These are phyloP conservation scores for Moesziomyces sp. DNA, from an alignment of 1,284 basidiomycete species.

Conservation along the genomic window DNA sequence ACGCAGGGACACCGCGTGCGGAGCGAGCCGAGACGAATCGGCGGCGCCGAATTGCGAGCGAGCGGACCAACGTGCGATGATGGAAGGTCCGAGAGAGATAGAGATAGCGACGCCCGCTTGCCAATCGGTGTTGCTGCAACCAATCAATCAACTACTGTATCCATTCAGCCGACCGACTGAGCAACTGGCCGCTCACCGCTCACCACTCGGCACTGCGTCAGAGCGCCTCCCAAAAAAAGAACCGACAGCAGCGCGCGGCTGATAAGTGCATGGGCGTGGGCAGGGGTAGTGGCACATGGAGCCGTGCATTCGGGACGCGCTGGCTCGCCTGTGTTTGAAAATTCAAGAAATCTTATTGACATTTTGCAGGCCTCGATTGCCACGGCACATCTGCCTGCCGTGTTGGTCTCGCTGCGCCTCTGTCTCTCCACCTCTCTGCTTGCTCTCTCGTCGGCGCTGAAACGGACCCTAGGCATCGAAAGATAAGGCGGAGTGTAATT, in stretches of 20 bases:
- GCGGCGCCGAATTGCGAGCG: no score
- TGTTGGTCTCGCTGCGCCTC: background rate
- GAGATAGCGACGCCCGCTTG: background rate
- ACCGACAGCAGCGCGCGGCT: background rate
- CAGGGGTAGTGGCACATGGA: no score
- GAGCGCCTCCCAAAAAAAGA: no score
- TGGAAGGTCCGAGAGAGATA: background rate
- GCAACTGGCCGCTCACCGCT: no score
- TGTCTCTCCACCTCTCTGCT: background rate
- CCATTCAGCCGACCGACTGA: no score
- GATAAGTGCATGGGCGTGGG: no score
- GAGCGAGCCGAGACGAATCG: no score
- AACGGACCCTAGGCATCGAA: background rate
- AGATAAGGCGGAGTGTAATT: slow-evolving; percentile 19
- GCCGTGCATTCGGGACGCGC: no score
- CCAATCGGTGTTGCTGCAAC: background rate
- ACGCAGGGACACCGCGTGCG: no score
- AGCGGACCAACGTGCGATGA: background rate
- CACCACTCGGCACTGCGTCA: no score
- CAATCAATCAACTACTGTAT: no score
- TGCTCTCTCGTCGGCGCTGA: no score
- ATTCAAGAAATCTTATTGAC: background rate
- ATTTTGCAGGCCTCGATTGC: background rate
- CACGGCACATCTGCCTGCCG: background rate
- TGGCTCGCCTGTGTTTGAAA: background rate